phyloP scores from a whole-genome alignment of 805 yeast species.

The Teunomyces kruisii region DNA sequence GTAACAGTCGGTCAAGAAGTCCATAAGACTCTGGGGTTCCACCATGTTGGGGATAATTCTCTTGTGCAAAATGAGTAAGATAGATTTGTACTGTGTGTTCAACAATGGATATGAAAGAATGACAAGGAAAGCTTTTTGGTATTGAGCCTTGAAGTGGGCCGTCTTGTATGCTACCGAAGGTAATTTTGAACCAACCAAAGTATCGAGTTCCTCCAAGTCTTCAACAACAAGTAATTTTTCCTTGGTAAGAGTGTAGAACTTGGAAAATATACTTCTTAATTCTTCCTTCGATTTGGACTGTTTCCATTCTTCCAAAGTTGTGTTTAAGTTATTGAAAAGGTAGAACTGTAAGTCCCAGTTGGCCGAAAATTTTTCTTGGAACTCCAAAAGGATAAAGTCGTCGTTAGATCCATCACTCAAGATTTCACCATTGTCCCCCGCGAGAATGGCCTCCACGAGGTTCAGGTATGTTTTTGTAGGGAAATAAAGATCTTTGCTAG shows the following conservation, averaged over 20 bases:
- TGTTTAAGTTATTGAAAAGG: conserved; percentile 53
- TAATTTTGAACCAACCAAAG: conserved; percentile 33
- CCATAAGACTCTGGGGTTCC: conserved; percentile 85
- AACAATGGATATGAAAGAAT: conserved; percentile 52
- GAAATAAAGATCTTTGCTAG: conserved; percentile 56
- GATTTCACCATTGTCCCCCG: conserved; percentile 33
- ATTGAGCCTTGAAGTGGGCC: conserved; percentile 55
- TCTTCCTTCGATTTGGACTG: conserved; percentile 13
- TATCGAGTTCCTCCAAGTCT: conserved; percentile 25
- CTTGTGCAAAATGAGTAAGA: conserved; percentile 73
- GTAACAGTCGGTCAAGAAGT: conserved; percentile 86
- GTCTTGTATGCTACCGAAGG: conserved; percentile 38
- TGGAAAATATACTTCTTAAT: conserved; percentile 31
- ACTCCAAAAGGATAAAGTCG: conserved; percentile 53
- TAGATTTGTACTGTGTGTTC: conserved; percentile 62
- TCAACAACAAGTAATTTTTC: conserved; percentile 19
- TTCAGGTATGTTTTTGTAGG: conserved; percentile 54
- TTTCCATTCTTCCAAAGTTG: conserved; percentile 21
- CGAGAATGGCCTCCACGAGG: conserved; percentile 33
- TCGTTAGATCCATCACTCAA: conserved; percentile 49
- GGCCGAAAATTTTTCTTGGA: conserved; percentile 50
- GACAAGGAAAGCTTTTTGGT: conserved; percentile 68
- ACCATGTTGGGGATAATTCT: conserved; percentile 78
- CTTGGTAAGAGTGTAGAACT: conserved; percentile 39
- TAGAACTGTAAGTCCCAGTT: conserved; percentile 80